Evolutionary conservation across 2,329 filamentous ascomycete species (phyloP), one percentile per base, ranked within the genome.

Genomic region (Verticillium klebahnii): DNA sequence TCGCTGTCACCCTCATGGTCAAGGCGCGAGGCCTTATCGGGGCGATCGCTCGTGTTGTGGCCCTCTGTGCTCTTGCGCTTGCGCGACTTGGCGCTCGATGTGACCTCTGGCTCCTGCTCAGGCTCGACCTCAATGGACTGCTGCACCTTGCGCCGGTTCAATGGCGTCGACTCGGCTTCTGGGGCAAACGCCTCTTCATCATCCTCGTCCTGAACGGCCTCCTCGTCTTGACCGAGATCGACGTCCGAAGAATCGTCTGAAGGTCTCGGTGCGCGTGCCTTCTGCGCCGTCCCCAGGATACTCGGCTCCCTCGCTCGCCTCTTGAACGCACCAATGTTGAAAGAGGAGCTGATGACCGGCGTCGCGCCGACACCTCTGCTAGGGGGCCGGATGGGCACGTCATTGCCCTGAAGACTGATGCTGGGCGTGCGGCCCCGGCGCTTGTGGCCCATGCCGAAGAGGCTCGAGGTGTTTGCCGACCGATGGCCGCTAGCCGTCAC

Each of bases 131-230:
- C 59, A 63, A 34, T 71, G 68, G 40, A n/a, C 15, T 62, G 63
- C n/a, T 72, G 72, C 50, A 74, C 75, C 63, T 77, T 82, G 39
- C 77, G 75, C 23, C 81, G 74, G 62, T 85, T 83, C 31, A 89
- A 69, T 3, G 89, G 88, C 7, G 89, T 91, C 17, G 87, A 89
- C 74, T 90, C 87, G 32, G 86, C 87, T 61, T 90, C 87, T 0
- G 82, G 88, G 59, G 78, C 81, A 69, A 85, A 89, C 66, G 84
- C 75, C 78, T 83, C 67, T 67, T 80, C 72, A 70, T 73, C 52
- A 12, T 69, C 75, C 69, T n/a, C 70, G 70, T 29, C 58, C 17
- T 61, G 65, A 25, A 62, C 58, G 17, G 45, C 62, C 2, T 61
- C 45, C 15, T 62, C 65, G n/a, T 52, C 45, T 25, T 45, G 39